A percentile compares a stretch with the other conserved stretches of the same genome.
Evolutionary conservation across 345 rosid genomes (phyloP).

Genomic region (Hevea brasiliensis): DNA sequence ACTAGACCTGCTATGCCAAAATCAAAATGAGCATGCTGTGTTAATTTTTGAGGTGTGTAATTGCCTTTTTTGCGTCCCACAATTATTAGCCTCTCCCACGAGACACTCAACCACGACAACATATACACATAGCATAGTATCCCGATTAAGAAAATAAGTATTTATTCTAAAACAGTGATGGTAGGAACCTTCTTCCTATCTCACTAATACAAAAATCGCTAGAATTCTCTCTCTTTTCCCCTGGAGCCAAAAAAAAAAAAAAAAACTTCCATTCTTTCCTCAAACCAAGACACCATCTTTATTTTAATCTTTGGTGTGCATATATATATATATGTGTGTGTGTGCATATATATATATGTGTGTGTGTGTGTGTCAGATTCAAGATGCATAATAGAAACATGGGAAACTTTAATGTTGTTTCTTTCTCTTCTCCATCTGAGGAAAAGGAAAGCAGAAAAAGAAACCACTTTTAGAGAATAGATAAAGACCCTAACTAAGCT

Average conservation of each 20-base stretch:
- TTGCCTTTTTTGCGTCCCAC: background rate
- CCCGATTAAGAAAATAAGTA: too few relatives aligned
- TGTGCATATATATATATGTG: too few relatives aligned
- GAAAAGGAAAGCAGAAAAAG: background rate
- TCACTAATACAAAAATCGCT: background rate
- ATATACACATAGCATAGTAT: too few relatives aligned
- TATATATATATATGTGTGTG: too few relatives aligned
- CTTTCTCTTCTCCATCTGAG: background rate
- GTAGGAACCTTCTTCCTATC: background rate
- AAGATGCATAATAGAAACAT: background rate
- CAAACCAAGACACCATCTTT: background rate
- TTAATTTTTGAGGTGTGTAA: background rate
- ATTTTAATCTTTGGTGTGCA: background rate
- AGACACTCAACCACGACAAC: too few relatives aligned
- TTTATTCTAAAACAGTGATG: background rate
- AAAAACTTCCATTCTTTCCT: background rate
- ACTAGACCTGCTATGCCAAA: background rate
- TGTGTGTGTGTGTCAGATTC: too few relatives aligned
- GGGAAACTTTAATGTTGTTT: conserved; percentile 2
- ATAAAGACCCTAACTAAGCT: background rate
- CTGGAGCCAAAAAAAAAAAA: background rate
- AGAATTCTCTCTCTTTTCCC: background rate
- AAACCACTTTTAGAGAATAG: background rate
- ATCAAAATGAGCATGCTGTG: background rate
- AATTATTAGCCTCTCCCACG: too few relatives aligned